phyloP scores from a whole-genome alignment of 78 protist species.

The Cavenderia fasciculata region DNA sequence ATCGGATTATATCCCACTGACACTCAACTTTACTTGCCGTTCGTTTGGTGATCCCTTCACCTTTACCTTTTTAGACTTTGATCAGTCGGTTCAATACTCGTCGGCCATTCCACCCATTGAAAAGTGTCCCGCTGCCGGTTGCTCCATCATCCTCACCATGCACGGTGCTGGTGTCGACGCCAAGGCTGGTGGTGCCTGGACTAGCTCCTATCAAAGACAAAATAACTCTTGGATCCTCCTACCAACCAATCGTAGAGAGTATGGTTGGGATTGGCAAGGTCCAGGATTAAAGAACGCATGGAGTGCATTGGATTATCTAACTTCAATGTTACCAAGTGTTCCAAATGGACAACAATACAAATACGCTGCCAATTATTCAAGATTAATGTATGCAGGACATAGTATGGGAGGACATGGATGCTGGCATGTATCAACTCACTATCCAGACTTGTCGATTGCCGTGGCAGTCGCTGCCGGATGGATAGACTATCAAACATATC shows the following conservation, averaged over 20 bases:
- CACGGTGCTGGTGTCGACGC: conserved; percentile 80
- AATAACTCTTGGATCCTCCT: conserved; percentile 69
- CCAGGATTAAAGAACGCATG: conserved; percentile 42
- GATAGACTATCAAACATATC: conserved; percentile 17
- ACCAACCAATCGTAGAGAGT: conserved; percentile 52
- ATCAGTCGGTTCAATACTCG: conserved; percentile 54
- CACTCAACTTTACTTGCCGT: conserved; percentile 45
- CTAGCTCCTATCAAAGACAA: conserved; percentile 39
- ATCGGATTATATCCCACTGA: not conserved
- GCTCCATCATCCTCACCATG: conserved; percentile 51
- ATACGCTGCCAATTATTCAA: conserved; percentile 22
- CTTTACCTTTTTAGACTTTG: conserved; percentile 69
- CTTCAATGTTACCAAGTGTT: conserved; percentile 48
- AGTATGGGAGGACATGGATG: conserved; percentile 66
- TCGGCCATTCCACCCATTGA: conserved; percentile 57
- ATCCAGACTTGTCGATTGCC: conserved; percentile 29
- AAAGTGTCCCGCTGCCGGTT: not conserved
- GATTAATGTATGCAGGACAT: conserved; percentile 24
- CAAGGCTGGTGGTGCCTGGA: conserved; percentile 51
- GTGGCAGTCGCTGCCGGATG: conserved; percentile 74
- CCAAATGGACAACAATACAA: not conserved
- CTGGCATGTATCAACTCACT: conserved; percentile 12
- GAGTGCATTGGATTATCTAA: conserved; percentile 14
- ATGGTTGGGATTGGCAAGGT: conserved; percentile 67
- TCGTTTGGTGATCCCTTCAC: conserved; percentile 48